Base-by-base conservation (phyloP, 169 alveolate species). In the Plasmodium coatneyi region DNA sequence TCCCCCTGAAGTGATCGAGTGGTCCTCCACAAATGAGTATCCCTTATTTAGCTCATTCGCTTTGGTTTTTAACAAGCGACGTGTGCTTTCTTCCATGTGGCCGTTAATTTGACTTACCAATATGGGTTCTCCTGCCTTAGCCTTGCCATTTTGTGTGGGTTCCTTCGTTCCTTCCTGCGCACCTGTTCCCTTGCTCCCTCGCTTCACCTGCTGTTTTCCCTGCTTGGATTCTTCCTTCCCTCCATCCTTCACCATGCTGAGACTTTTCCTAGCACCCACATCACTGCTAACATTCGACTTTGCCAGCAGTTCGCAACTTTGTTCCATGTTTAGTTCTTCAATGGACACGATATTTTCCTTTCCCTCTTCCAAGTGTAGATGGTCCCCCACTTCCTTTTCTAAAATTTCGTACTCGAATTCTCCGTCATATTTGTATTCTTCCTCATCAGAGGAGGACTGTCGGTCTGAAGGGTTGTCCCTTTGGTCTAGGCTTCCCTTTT, bases 351-450 rank as follows among this genome's bases (percentile, higher is more conserved):
- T 52, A 32, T 86, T 54, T 52, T 76, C 76, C 46, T 19, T 36
- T 19, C 39, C 78, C 12, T 74, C 71, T 76, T 86, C 81, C 46
- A 86, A 49, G 71, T 86, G 84, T 10, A 76, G 43, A 86, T 86
- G 93, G 41, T 49, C 84, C 14, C 84, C 84, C 41, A 74, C 93
- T 76, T 76, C 93, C 71, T 86, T 86, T 86, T 86, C 80, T 74
- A 74, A 70, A 52, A 86, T 74, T 46, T 10, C 36, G 19, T 22
- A 39, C 22, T 83, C 82, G 16, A 76, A 54, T 52, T 74, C 86
- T 5, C 43, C 71, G 6, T 86, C 86, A 86, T 19, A 86, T 52
- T 52, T 86, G 60, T 39, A 32, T 28, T 78, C 84, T 19, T 86
- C 93, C 66, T 66, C 76, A 66, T 22, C 34, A 4, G 86, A 74